A percentile compares a stretch with the other conserved stretches of the same genome.
Evolutionary conservation across 305 asterid species (phyloP).

Genomic region (Rubia balearica): DNA sequence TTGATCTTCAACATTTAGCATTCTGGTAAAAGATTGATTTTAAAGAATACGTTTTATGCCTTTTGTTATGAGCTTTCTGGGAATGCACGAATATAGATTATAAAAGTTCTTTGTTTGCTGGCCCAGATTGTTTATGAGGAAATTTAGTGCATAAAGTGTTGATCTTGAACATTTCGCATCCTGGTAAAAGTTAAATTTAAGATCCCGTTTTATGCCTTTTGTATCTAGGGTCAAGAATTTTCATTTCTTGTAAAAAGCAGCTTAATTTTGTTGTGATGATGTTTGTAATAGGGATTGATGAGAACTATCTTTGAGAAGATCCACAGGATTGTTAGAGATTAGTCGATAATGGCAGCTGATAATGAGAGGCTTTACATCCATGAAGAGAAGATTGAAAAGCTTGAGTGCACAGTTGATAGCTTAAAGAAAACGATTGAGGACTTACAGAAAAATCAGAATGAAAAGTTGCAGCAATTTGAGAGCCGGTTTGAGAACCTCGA

Average conservation of each 20-base stretch:
- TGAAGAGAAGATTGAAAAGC: constrained; percentile 22
- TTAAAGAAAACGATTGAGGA: constrained; percentile 21
- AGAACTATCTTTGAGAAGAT: neutral
- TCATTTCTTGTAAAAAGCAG: neutral
- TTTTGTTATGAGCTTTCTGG: neutral
- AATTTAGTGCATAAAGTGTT: neutral
- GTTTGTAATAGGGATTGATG: neutral
- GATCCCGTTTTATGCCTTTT: neutral
- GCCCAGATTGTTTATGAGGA: neutral
- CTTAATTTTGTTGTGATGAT: neutral
- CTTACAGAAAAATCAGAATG: constrained; percentile 18
- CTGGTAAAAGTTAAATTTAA: neutral
- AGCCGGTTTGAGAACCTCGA: constrained; percentile 20
- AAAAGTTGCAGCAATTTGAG: constrained; percentile 20
- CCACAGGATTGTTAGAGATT: constrained; percentile 1
- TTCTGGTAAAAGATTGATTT: neutral
- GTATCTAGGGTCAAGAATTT: neutral
- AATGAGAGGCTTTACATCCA: constrained; percentile 16
- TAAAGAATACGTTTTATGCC: neutral
- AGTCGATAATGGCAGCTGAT: constrained; percentile 15
- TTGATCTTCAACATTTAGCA: too few relatives aligned
- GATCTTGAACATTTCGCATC: neutral
- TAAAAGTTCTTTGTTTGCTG: too few relatives aligned
- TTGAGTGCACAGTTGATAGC: constrained; percentile 16
- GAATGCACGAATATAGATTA: neutral